A percentile compares a stretch with the other conserved stretches of the same genome.
Evolutionary conservation across 2,329 filamentous ascomycete species (phyloP).

Genomic region (Fusarium sp.): DNA sequence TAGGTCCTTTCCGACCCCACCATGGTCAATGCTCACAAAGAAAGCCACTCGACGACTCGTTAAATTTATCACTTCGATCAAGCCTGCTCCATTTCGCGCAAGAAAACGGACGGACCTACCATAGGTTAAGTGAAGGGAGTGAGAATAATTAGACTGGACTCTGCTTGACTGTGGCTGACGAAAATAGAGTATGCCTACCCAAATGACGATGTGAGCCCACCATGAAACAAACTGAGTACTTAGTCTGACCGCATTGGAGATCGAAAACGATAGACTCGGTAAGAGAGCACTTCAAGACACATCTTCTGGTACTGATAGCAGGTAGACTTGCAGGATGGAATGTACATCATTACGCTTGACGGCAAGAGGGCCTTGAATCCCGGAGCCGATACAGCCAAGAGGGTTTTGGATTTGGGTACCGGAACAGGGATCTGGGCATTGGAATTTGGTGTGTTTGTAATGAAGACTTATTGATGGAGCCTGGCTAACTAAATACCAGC

Average conservation of each 20-base stretch:
- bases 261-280: constrained; percentile 22
- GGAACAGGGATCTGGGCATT: constrained; percentile 25
- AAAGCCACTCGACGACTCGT: constrained; percentile 20
- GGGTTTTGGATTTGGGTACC: constrained; percentile 22
- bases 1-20: neutral
- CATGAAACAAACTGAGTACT: accelerated
- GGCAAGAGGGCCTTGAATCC: constrained; percentile 23
- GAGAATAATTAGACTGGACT: accelerated
- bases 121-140: constrained; percentile 27
- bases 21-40: neutral
- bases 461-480: accelerated
- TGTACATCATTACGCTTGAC: constrained; percentile 13
- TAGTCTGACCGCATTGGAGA: neutral
- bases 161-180: accelerated
- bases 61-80: constrained; percentile 14
- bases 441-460: neutral
- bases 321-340: constrained; percentile 10
- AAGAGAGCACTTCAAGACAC: accelerated
- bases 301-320: accelerated
- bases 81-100: constrained; percentile 18
- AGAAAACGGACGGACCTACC: constrained; percentile 26
- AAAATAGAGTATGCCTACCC: constrained; percentile 16
- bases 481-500: neutral
- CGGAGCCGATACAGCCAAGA: constrained; percentile 5
- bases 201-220: constrained; percentile 24